These are phyloP conservation scores for Ceratobasidium sp. DNA, from an alignment of 1,284 basidiomycete genomes.

Conservation along the genomic window DNA sequence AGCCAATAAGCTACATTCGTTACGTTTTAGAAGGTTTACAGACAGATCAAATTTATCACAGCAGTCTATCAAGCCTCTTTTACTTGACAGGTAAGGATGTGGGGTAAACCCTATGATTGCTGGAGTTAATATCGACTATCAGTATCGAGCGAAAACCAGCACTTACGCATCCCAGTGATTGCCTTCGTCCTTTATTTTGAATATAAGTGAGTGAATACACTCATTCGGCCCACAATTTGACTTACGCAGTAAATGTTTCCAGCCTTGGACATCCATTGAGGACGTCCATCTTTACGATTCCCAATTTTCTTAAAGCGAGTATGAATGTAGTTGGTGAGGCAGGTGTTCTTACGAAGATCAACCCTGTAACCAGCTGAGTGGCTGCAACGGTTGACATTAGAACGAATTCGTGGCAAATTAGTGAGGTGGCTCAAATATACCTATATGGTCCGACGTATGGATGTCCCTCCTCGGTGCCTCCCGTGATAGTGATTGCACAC, in stretches of 20 bases:
- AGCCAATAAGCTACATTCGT: no score
- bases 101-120: no score
- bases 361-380: slow-evolving; percentile 38
- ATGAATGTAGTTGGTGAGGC: slow-evolving; percentile 29
- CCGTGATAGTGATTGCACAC: slow-evolving; percentile 31
- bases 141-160: no score
- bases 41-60: no score
- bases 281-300: slow-evolving; percentile 15
- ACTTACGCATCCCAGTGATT: slow-evolving; percentile 42
- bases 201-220: neutral
- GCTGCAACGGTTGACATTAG: neutral
- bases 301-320: slow-evolving; percentile 29
- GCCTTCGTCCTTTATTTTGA: slow-evolving; percentile 24
- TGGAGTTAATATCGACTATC: no score
- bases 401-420: neutral
- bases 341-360: slow-evolving; percentile 8
- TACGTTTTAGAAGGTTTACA: no score
- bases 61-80: no score
- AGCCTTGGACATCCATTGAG: slow-evolving; percentile 22
- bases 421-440: neutral
- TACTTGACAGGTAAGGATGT: no score
- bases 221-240: neutral
- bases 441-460: neutral
- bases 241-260: slow-evolving; percentile 41
- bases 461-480: slow-evolving; percentile 39